A percentile compares a stretch with the other conserved stretches of the same genome.
These are phyloP conservation scores for Emmonsiellopsis sp. DNA, from an alignment of 2,329 filamentous ascomycete genomes.

Conservation along the genomic window DNA sequence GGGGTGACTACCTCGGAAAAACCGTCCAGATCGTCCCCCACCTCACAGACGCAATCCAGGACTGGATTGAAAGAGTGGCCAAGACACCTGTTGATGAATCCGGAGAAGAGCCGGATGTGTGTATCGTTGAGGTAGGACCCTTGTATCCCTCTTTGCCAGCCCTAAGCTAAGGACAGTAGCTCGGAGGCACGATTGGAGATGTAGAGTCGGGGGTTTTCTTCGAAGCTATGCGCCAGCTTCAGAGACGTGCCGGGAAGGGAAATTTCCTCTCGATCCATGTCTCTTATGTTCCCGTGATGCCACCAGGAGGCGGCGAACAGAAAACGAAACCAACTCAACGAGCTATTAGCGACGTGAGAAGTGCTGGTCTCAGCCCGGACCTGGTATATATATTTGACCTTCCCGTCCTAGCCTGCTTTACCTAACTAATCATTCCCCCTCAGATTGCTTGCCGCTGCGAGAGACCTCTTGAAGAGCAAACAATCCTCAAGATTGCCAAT, in stretches of 20 bases:
- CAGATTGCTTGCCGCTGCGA: slow-evolving; percentile 91
- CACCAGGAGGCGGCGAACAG: slow-evolving; percentile 53
- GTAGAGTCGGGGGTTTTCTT: slow-evolving; percentile 81
- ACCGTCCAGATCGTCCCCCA: slow-evolving; percentile 84
- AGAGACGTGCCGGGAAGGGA: slow-evolving; percentile 58
- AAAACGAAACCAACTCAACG: slow-evolving; percentile 97
- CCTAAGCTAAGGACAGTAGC: slow-evolving; percentile 50
- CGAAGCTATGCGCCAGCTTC: slow-evolving; percentile 71
- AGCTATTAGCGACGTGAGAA: slow-evolving; percentile 75
- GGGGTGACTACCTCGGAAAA: slow-evolving; percentile 74
- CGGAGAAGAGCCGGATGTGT: slow-evolving; percentile 75
- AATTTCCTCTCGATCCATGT: slow-evolving; percentile 87
- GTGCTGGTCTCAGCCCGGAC: slow-evolving; percentile 64
- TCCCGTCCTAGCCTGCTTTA: slow-evolving; percentile 5
- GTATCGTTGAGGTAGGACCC: slow-evolving; percentile 62
- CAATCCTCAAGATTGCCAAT: slow-evolving; percentile 78
- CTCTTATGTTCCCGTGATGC: slow-evolving; percentile 70
- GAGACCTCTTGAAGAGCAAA: slow-evolving; percentile 59
- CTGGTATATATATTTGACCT: slow-evolving; percentile 41
- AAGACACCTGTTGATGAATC: slow-evolving; percentile 80
- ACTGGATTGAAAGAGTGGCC: slow-evolving; percentile 83
- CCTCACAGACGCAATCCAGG: slow-evolving; percentile 67
- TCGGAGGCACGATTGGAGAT: slow-evolving; percentile 50
- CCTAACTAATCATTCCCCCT: neutral
- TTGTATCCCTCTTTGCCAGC: slow-evolving; percentile 29